These are phyloP conservation scores for Xylaria cubensis DNA, from an alignment of 495 filamentous ascomycete species.

Conservation along the genomic window DNA sequence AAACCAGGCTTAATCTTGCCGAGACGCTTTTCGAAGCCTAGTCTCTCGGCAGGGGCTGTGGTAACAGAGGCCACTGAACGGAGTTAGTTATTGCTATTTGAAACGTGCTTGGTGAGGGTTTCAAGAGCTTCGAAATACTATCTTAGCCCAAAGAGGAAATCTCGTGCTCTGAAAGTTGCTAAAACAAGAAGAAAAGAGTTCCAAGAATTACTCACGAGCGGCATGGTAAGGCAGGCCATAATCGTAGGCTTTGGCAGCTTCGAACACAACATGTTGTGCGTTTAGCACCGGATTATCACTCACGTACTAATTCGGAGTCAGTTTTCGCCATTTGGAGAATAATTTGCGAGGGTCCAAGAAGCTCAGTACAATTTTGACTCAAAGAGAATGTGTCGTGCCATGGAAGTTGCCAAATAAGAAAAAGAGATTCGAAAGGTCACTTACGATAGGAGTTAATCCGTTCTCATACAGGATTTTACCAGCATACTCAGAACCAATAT, in stretches of 20 bases:
- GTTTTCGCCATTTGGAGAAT: background rate
- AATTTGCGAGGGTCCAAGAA: background rate
- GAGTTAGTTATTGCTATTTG: too few relatives aligned
- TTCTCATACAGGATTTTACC: slow-evolving; percentile 67
- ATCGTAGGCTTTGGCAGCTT: slow-evolving; percentile 66
- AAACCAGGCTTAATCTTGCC: slow-evolving; percentile 67
- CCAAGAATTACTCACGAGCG: slow-evolving; percentile 37
- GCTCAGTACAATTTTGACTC: background rate
- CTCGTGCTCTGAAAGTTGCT: too few relatives aligned
- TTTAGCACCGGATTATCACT: slow-evolving; percentile 57
- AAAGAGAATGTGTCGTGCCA: background rate
- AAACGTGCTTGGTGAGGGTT: too few relatives aligned
- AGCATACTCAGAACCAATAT: slow-evolving; percentile 63
- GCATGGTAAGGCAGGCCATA: slow-evolving; percentile 67
- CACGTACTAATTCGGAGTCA: background rate
- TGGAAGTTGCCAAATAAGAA: background rate
- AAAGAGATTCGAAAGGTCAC: background rate
- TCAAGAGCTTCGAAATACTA: too few relatives aligned
- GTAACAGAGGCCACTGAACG: slow-evolving; percentile 61
- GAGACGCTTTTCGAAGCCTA: slow-evolving; percentile 64
- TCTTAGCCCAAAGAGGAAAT: too few relatives aligned
- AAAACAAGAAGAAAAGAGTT: too few relatives aligned
- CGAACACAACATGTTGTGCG: slow-evolving; percentile 59
- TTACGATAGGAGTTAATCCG: slow-evolving; percentile 54
- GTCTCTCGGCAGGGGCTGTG: slow-evolving; percentile 63